phyloP scores from a whole-genome alignment of 345 rosid species.

The Eucalyptus curtisii region DNA sequence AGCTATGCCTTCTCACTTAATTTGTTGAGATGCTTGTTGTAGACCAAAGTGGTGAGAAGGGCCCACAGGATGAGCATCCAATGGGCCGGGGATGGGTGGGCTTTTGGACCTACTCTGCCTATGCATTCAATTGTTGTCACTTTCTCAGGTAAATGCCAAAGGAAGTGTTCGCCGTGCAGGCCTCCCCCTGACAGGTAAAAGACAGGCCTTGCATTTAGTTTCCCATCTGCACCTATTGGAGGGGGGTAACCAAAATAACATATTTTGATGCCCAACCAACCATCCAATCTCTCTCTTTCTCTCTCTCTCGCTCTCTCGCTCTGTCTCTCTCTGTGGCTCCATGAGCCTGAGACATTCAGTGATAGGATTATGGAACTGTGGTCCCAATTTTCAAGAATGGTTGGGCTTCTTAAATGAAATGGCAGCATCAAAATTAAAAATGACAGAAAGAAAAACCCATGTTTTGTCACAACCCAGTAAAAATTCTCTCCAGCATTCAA shows the following conservation, averaged over 20 bases:
- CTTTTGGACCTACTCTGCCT: neutral
- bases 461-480: neutral
- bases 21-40: neutral
- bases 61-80: neutral
- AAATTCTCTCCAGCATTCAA: neutral
- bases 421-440: neutral
- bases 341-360: neutral
- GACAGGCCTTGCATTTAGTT: neutral
- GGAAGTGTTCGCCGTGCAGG: neutral
- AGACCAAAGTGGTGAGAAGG: neutral
- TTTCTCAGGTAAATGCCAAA: neutral
- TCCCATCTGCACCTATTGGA: neutral
- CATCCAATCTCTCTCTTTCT: neutral
- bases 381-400: neutral
- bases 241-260: neutral
- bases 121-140: neutral
- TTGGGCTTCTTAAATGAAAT: neutral
- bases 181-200: neutral
- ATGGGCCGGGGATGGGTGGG: neutral
- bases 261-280: neutral
- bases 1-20: neutral
- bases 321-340: neutral
- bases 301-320: neutral
- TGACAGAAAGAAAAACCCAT: neutral
- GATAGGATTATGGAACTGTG: neutral